Base-by-base conservation (phyloP, 192 early-diverging fungal species). In the Lunasporangiospora selenospora region DNA sequence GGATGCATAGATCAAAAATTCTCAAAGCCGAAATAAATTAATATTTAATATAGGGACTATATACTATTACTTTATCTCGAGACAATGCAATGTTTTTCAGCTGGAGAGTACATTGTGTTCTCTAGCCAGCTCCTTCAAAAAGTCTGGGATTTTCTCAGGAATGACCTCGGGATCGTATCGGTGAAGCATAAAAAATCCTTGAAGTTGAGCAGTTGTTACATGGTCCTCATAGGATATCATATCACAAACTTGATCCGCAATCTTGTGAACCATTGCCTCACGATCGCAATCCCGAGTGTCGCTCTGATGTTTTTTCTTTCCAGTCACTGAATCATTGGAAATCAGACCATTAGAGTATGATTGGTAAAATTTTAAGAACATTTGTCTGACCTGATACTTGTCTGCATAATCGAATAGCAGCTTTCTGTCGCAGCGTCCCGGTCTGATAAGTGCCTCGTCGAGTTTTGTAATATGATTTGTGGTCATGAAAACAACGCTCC, bases 341-440 rank as follows among this genome's bases (percentile, higher is more conserved):
- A n/a, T n/a, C n/a, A n/a, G n/a, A n/a, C n/a, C n/a, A n/a, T n/a
- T n/a, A n/a, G n/a, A n/a, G n/a, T n/a, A n/a, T n/a, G n/a, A n/a
- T n/a, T n/a, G 43, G 61, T 58, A 73, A 55, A 73, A 73, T 43
- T 73, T 73, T 23, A 73, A 43, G 75, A 77, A 83, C 77, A 83
- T 78, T 6, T 64, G 58, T 0, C 45, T 38, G 30, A 81, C 64
- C 57, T 83, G 81, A 31, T 58, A 60, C 30, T 77, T 56, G 27
- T 80, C 67, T 0, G 81, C 78, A 61, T 80, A 76, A 12, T 79
- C 81, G 52, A 84, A 62, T 41, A 80, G 75, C 55, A 84, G 67
- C 61, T 81, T 79, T 38, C 75, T 53, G 50, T 84, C 83, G 40
- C 81, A 66, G 31, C 83, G 83, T 7, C 83, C 83, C 53, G 83